phyloP scores from a whole-genome alignment of 495 filamentous ascomycete genomes.

The Aspergillus nidulans region DNA sequence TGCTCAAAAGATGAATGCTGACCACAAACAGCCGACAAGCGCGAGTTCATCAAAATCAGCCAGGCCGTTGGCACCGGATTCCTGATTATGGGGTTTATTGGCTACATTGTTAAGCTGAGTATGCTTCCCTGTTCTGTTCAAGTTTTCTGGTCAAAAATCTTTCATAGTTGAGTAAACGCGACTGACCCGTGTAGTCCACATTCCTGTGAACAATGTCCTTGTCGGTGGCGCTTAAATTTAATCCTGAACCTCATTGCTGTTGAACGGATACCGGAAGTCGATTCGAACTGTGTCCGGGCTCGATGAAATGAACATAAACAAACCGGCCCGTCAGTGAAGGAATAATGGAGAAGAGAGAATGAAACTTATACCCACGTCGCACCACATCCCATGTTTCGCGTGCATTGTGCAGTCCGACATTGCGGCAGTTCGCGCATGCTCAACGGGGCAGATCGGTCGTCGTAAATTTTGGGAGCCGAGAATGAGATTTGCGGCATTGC shows the following conservation, averaged over 20 bases:
- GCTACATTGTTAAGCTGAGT: slow-evolving; percentile 94
- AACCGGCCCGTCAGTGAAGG: background rate
- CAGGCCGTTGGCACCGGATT: slow-evolving; percentile 94
- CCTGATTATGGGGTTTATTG: slow-evolving; percentile 76
- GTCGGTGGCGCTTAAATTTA: slow-evolving; percentile 61
- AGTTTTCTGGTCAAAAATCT: background rate
- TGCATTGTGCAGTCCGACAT: background rate
- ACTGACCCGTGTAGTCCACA: slow-evolving; percentile 55
- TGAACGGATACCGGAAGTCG: background rate
- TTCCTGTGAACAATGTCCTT: slow-evolving; percentile 79
- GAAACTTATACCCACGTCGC: slow-evolving; percentile 1
- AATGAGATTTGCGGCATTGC: background rate
- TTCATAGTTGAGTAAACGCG: background rate
- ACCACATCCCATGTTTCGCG: background rate
- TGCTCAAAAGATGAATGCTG: background rate
- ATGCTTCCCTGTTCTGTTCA: slow-evolving; percentile 24
- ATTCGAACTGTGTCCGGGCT: background rate
- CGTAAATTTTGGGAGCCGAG: background rate
- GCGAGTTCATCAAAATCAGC: slow-evolving; percentile 90
- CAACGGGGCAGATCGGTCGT: background rate
- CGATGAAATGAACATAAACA: background rate
- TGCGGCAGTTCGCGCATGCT: background rate
- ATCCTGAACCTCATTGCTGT: background rate
- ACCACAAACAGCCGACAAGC: slow-evolving; percentile 60
- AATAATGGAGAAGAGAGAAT: background rate